These are phyloP conservation scores for Mucor mucedo DNA, from an alignment of 371 early-diverging fungal species.

Conservation along the genomic window DNA sequence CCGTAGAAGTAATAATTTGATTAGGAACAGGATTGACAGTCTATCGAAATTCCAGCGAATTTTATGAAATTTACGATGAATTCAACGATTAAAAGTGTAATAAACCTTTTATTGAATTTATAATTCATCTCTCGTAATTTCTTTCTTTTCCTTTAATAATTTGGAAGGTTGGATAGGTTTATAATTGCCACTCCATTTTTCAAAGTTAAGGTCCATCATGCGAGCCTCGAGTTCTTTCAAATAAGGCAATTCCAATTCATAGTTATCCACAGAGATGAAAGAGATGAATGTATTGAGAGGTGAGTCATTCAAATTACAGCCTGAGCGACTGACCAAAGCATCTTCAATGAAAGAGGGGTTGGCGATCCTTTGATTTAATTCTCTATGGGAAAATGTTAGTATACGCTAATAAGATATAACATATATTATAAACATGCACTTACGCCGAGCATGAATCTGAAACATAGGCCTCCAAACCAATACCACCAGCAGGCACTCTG, in stretches of 20 bases:
- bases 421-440: not conserved
- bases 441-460: not conserved
- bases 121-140: slow-evolving; percentile 32
- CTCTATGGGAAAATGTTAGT: not conserved
- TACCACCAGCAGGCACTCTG: slow-evolving; percentile 30
- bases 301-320: slow-evolving; percentile 36
- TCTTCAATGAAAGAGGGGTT: slow-evolving; percentile 21
- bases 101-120: slow-evolving; percentile 10
- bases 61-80: not conserved
- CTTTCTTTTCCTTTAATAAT: slow-evolving; percentile 7
- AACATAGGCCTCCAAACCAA: slow-evolving; percentile 9
- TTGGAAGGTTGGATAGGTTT: slow-evolving; percentile 10
- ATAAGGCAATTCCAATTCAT: slow-evolving; percentile 31
- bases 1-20: not conserved
- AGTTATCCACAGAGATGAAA: slow-evolving; percentile 27
- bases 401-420: too few species aligned
- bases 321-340: slow-evolving; percentile 12
- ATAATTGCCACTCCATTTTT: slow-evolving; percentile 35
- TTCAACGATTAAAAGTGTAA: not conserved
- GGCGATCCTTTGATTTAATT: not conserved
- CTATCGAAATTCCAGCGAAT: not conserved
- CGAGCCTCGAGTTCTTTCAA: slow-evolving; percentile 36
- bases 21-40: not conserved
- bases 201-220: slow-evolving; percentile 39
- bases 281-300: slow-evolving; percentile 30